Evolutionary conservation across 2,329 filamentous ascomycete genomes (phyloP).

Genomic region (Ophiosphaerella herpotricha): DNA sequence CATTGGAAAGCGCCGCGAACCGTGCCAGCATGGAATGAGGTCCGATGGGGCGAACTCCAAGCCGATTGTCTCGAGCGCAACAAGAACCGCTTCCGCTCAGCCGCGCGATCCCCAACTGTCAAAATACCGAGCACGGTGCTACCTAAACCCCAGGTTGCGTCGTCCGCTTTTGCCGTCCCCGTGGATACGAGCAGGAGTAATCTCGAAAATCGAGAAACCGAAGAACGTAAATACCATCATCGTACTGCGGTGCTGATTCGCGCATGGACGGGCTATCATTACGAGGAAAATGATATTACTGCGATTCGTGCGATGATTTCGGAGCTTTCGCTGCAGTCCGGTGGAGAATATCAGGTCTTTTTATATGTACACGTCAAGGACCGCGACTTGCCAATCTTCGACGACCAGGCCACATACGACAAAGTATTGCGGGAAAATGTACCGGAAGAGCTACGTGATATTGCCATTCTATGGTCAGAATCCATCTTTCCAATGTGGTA

Average conservation of each 20-base stretch:
- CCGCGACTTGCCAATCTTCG: slow-evolving; percentile 61
- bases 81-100: slow-evolving; percentile 60
- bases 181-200: slow-evolving; percentile 34
- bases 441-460: slow-evolving; percentile 70
- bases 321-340: slow-evolving; percentile 52
- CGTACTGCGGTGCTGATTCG: slow-evolving; percentile 54
- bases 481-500: slow-evolving; percentile 54
- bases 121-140: slow-evolving; percentile 35
- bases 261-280: slow-evolving; percentile 53
- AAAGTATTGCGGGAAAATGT: slow-evolving; percentile 65
- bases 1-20: slow-evolving; percentile 45
- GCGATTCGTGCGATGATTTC: slow-evolving; percentile 53
- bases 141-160: slow-evolving; percentile 29
- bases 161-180: slow-evolving; percentile 36
- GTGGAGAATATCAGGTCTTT: slow-evolving; percentile 55
- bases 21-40: slow-evolving; percentile 62
- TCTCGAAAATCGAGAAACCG: slow-evolving; percentile 24
- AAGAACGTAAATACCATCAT: slow-evolving; percentile 44
- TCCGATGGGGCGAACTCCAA: slow-evolving; percentile 75
- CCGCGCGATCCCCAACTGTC: slow-evolving; percentile 47
- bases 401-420: slow-evolving; percentile 63
- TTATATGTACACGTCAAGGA: slow-evolving; percentile 59
- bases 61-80: slow-evolving; percentile 69
- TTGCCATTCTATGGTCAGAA: slow-evolving; percentile 76
- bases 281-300: slow-evolving; percentile 53